Evolutionary conservation across 257 asterid genomes (phyloP).

Genomic region (Eucommia ulmoides): DNA sequence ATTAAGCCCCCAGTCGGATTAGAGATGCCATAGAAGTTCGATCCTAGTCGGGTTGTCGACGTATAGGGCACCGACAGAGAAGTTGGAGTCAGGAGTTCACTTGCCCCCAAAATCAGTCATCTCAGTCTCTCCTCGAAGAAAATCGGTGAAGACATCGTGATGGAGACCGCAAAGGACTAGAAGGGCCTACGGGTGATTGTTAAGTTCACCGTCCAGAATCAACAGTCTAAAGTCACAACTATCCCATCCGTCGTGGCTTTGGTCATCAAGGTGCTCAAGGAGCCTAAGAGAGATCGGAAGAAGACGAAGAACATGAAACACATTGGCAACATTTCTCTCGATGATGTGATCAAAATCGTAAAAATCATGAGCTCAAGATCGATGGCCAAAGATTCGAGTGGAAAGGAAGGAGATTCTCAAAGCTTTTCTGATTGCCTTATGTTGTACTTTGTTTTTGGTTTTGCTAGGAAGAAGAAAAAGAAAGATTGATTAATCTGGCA

Average conservation of each 20-base stretch:
- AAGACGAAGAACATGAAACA: conserved; percentile 61
- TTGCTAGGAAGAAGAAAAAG: too few species aligned
- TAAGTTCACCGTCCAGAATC: conserved; percentile 57
- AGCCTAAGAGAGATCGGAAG: conserved; percentile 64
- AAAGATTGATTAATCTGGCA: too few species aligned
- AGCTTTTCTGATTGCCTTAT: too few species aligned
- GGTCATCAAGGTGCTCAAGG: conserved; percentile 66
- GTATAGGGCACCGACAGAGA: conserved; percentile 67
- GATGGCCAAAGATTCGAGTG: conserved; percentile 65
- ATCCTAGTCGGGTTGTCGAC: conserved; percentile 61
- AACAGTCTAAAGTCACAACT: conserved; percentile 56
- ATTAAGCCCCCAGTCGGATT: too few species aligned
- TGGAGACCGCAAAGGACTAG: conserved; percentile 67
- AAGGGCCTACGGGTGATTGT: conserved; percentile 63
- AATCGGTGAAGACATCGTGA: conserved; percentile 71
- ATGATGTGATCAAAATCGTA: conserved; percentile 54
- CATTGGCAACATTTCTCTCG: conserved; percentile 46
- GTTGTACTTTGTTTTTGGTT: too few species aligned
- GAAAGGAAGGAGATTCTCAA: too few species aligned
- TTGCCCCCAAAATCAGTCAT: conserved; percentile 72
- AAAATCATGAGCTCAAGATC: conserved; percentile 46
- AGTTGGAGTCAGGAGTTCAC: conserved; percentile 64
- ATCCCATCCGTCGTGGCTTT: conserved; percentile 70
- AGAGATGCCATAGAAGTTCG: conserved; percentile 78
- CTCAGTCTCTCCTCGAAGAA: conserved; percentile 57